Base-by-base conservation (phyloP, 257 asterid genomes). In the Verbena officinalis region DNA sequence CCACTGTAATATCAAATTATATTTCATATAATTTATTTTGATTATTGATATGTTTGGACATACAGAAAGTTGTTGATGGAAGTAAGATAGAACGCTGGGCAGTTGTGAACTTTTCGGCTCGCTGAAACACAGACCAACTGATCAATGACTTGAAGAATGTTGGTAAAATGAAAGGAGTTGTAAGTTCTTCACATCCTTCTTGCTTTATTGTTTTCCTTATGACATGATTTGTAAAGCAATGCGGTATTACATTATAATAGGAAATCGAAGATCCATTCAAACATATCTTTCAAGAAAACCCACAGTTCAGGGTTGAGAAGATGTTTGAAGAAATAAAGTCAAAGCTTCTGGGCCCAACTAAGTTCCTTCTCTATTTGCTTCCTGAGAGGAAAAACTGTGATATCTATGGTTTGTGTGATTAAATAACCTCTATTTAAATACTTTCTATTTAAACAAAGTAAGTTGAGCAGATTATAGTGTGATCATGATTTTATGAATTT, bases 381-480 rank as follows among this genome's bases (percentile, higher is more conserved):
- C 96, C 98, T 0, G 97, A 89, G 79, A 71, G 89, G 64, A 92
- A 92, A 65, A 89, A 86, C 64, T 91, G 89, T 14, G 93, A 82
- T 67, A 36, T 92, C 9, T 92, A 92, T 46, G 98, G 98, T 92
- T 53, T 7, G 91, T 77, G 49, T 67, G 12, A 22, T 60, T 42
- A 7, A 46, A 8, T 75, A 39, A 55, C 56, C 43, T 23, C 73
- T 23, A 23, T 23, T 40, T 1, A n/a, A 9, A 20, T 55, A 3
- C 7, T 19, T 54, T 22, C 44, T 49, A 36, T 22, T 16, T 9
- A 36, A 36, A 36, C 17, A 33, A 63, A 27, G 17, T 40, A 5
- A 42, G 36, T 55, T 49, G 9, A 38, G 16, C 11, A 54, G 2
- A n/a, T 63, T 9, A 2, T n/a, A 27, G 9, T 61, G 12, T 64